Conservation (phyloP, 2,329 filamentous ascomycete species). For the Phialemoniopsis sp. region DNA sequence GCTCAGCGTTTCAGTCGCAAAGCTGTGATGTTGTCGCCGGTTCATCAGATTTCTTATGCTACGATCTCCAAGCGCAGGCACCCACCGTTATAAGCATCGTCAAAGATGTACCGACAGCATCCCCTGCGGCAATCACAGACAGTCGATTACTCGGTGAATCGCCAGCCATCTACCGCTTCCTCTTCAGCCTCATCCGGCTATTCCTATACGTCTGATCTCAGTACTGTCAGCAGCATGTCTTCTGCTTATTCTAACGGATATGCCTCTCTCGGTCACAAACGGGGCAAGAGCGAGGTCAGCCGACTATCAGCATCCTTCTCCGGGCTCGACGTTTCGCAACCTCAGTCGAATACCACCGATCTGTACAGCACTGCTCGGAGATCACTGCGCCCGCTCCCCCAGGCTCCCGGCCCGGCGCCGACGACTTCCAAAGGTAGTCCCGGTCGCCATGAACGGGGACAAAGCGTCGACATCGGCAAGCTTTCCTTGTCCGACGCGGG, state of each 20-base stretch:
- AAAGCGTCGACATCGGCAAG: constrained; percentile 60
- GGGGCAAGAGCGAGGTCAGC: constrained; percentile 70
- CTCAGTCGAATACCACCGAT: constrained; percentile 41
- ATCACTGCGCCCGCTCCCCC: constrained; percentile 71
- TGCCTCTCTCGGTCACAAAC: constrained; percentile 55
- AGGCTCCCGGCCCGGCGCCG: constrained; percentile 49
- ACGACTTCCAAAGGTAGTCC: constrained; percentile 18
- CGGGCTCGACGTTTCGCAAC: constrained; percentile 30
- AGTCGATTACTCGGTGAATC: constrained; percentile 43
- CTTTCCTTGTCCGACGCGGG: constrained; percentile 44
- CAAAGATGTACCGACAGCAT: constrained; percentile 55
- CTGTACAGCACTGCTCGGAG: constrained; percentile 70
- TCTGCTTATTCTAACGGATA: constrained; percentile 66
- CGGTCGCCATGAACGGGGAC: constrained; percentile 39
- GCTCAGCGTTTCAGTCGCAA: constrained; percentile 5
- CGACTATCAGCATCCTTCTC: constrained; percentile 38
- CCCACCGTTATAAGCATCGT: constrained; percentile 18
- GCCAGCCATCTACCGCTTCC: constrained; percentile 66
- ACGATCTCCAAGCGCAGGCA: constrained; percentile 16
- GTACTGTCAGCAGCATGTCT: constrained; percentile 65
- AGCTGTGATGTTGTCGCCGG: constrained; percentile 19
- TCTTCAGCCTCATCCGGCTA: constrained; percentile 69
- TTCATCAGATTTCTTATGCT: constrained; percentile 12
- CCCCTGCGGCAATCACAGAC: constrained; percentile 54
- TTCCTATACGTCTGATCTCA: constrained; percentile 56